A percentile compares a stretch with the other conserved stretches of the same genome.
Evolutionary conservation across 805 yeast species (phyloP).

Genomic region (Ogataea glucozyma): DNA sequence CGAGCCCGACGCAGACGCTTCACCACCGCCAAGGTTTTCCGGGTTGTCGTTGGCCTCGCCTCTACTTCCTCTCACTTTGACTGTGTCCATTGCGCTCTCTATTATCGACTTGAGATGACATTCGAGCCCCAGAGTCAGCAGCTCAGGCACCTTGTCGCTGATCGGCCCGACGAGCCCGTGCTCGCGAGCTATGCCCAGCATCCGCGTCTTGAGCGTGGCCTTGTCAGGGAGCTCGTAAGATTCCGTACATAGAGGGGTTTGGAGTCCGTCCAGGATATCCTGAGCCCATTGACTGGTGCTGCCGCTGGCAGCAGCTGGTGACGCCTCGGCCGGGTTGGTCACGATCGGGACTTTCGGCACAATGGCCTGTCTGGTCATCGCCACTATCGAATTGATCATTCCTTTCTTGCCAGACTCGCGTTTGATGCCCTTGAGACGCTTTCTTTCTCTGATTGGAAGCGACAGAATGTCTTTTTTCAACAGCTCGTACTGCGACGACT

Average conservation of each 20-base stretch:
- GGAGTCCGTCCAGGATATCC: constrained; percentile 83
- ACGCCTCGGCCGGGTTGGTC: constrained; percentile 34
- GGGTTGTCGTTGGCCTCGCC: constrained; percentile 2
- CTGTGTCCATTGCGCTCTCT: constrained; percentile 73
- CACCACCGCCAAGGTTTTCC: background rate
- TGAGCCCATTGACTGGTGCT: constrained; percentile 84
- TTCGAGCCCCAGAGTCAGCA: constrained; percentile 79
- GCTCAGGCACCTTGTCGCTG: constrained; percentile 75
- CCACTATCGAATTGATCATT: constrained; percentile 65
- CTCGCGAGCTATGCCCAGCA: constrained; percentile 84
- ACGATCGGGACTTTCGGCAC: constrained; percentile 85
- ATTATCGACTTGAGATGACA: constrained; percentile 71
- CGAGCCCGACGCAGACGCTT: constrained; percentile 3
- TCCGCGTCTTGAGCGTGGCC: constrained; percentile 62
- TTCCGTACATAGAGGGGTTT: constrained; percentile 78
- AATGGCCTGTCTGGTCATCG: constrained; percentile 69
- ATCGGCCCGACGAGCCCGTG: constrained; percentile 83
- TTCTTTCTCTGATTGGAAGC: constrained; percentile 78
- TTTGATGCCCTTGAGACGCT: constrained; percentile 79
- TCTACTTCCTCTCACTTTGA: constrained; percentile 57
- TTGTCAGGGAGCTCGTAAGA: constrained; percentile 80
- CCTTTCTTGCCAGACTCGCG: constrained; percentile 80
- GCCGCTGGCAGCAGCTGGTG: constrained; percentile 18
- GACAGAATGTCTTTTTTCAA: constrained; percentile 86
- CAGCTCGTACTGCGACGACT: constrained; percentile 72